Evolutionary conservation across 75 land plant genomes (phyloP), one percentile per base, ranked within the genome.

Genomic region (Cunninghamia lanceolata): DNA sequence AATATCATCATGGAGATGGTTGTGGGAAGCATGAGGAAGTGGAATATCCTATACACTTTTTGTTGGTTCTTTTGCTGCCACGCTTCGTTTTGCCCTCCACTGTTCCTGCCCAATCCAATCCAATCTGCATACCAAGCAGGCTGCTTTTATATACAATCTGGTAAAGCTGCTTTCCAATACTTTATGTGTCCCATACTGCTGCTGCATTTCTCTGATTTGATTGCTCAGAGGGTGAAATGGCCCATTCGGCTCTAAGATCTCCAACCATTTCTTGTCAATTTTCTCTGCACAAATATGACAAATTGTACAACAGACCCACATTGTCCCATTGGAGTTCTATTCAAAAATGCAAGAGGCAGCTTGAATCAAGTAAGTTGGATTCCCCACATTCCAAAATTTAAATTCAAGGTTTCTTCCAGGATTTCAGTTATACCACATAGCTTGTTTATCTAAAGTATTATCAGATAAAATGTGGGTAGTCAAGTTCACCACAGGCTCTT

Each of bases 301-400:
- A 34, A 0, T 32, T 73, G 75, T 34, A 73, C 75, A 73, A 34
- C 75, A 73, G 16, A 34, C 75, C 75, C 75, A 34, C 15, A 73
- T 32, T 73, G 14, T 73, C 3, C 11, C 36, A 34, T 34, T 30
- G 16, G 75, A 73, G 34, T 73, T 34, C 36, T 34, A 73, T 34
- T 73, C 16, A 30, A 34, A 34, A 10, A 73, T 9, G 34, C 36
- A 73, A 16, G 3, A 34, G 34, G 16, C 36, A 73, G 3, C 38
- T 32, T 32, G 38, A 32, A 34, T 73, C 75, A 73, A 73, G 75
- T 73, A 73, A 73, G 75, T 73, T 73, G 75, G 34, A 73, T n/a
- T 70, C 74, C n/a, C 11, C 34, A 30, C n/a, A 28, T n/a, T 1
- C 74, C 74, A 70, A 9, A 70, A 70, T 30, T n/a, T n/a, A 30